A percentile compares a stretch with the other conserved stretches of the same genome.
Conservation (phyloP, 2,329 filamentous ascomycete genomes). For the Stachybotrys chartarum region DNA sequence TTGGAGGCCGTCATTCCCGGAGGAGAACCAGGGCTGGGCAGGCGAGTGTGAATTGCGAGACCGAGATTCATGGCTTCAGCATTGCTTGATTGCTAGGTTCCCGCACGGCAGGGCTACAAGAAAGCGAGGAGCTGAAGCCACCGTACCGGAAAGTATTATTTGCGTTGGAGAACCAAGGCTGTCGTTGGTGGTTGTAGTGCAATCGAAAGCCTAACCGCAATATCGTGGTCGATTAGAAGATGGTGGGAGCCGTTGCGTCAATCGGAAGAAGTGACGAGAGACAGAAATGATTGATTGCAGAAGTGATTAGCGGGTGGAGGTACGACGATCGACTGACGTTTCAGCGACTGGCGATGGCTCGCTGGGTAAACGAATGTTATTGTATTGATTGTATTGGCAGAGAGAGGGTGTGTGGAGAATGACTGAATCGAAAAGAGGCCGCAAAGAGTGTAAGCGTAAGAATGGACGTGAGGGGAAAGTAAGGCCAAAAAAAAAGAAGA, state of each 20-base stretch:
- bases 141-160: not conserved
- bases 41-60: slow-evolving; percentile 19
- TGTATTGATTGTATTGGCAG: too few relatives aligned
- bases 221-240: not conserved
- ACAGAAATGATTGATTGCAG: not conserved
- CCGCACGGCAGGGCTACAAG: not conserved
- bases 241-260: not conserved
- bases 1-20: slow-evolving; percentile 72
- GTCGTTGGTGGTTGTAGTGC: not conserved
- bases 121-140: not conserved
- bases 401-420: too few relatives aligned
- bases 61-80: slow-evolving; percentile 29
- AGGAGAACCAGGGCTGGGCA: slow-evolving; percentile 27
- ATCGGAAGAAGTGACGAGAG: not conserved
- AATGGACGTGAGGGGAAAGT: not conserved
- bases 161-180: not conserved
- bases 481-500: not conserved
- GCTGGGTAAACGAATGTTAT: not conserved
- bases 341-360: not conserved
- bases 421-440: not conserved
- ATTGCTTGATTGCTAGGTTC: not conserved
- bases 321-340: not conserved
- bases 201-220: not conserved
- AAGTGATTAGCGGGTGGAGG: not conserved
- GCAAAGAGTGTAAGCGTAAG: not conserved